These are phyloP conservation scores for Blastomyces emzantsi DNA, from an alignment of 2,329 filamentous ascomycete species.

Conservation along the genomic window DNA sequence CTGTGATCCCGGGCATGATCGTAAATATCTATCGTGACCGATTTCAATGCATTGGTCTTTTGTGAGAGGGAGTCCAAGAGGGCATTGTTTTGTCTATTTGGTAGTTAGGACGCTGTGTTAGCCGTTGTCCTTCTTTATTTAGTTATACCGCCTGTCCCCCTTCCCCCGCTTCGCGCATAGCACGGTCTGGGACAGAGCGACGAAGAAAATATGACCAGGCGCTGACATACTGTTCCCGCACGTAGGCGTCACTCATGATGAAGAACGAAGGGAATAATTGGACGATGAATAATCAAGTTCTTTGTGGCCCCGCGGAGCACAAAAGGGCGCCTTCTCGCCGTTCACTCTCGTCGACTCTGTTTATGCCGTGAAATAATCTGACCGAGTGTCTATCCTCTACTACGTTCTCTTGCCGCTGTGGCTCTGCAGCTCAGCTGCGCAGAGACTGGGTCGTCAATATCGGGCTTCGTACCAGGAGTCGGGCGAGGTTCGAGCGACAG, in stretches of 20 bases:
- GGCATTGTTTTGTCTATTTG: constrained; percentile 73
- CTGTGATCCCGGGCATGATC: constrained; percentile 85
- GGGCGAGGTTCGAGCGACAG: too few species aligned
- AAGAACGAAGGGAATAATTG: background rate
- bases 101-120: too few species aligned
- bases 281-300: background rate
- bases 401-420: background rate
- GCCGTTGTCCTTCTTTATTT: background rate
- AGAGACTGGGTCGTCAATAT: background rate
- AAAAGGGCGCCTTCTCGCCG: background rate
- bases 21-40: constrained; percentile 96
- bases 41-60: constrained; percentile 86
- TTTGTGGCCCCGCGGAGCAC: background rate
- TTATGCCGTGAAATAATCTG: background rate
- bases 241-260: constrained; percentile 65
- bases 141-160: background rate
- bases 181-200: background rate
- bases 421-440: background rate
- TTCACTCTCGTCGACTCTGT: background rate
- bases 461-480: too few species aligned
- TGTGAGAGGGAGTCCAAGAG: constrained; percentile 82
- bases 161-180: background rate
- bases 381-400: background rate
- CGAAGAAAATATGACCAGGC: constrained; percentile 3
- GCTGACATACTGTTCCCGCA: constrained; percentile 55